A percentile compares a stretch with the other conserved stretches of the same genome.
These are phyloP conservation scores for Gaeumannomyces sp. DNA, from an alignment of 2,329 filamentous ascomycete species.

Conservation along the genomic window DNA sequence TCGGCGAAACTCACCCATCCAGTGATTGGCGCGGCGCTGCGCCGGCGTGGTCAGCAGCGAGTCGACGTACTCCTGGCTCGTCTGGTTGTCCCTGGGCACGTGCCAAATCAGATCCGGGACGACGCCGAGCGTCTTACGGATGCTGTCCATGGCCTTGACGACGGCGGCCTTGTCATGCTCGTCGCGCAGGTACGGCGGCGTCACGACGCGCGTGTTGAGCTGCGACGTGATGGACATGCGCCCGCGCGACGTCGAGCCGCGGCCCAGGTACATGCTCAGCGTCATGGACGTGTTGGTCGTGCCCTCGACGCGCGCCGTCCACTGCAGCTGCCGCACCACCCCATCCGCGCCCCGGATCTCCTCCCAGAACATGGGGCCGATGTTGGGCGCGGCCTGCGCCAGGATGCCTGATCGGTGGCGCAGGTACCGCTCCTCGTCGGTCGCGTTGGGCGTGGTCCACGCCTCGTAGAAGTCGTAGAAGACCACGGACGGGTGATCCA, in stretches of 20 bases:
- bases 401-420: conserved; percentile 51
- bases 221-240: conserved; percentile 49
- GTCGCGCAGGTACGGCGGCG: conserved; percentile 48
- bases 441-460: conserved; percentile 40
- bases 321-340: conserved; percentile 57
- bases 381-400: conserved; percentile 45
- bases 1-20: conserved; percentile 29
- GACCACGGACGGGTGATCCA: conserved; percentile 38
- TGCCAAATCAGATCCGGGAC: conserved; percentile 44
- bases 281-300: conserved; percentile 25
- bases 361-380: conserved; percentile 40
- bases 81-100: conserved; percentile 39
- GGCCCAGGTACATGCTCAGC: conserved; percentile 42
- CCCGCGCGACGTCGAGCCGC: conserved; percentile 50
- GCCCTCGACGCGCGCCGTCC: conserved; percentile 58
- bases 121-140: conserved; percentile 43
- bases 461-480: conserved; percentile 63
- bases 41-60: conserved; percentile 19
- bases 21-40: conserved; percentile 35
- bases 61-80: conserved; percentile 45
- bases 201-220: conserved; percentile 50
- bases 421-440: conserved; percentile 40
- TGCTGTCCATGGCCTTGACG: conserved; percentile 49
- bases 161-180: conserved; percentile 52
- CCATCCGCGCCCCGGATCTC: conserved; percentile 52